These are phyloP conservation scores for Ophiostoma piceae DNA, from an alignment of 2,329 filamentous ascomycete species.

Conservation along the genomic window DNA sequence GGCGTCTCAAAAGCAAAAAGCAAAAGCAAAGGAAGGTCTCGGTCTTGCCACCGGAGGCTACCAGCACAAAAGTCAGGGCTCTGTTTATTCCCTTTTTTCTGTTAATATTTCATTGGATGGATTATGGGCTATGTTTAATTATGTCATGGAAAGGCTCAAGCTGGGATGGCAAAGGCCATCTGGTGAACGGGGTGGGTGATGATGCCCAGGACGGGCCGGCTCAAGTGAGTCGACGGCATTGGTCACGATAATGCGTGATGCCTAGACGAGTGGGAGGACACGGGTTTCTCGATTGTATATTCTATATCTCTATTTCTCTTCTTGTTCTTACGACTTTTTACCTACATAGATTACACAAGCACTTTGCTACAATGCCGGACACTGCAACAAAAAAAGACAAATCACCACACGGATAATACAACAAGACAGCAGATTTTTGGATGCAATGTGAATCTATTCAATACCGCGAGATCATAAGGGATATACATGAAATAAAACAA, in stretches of 20 bases:
- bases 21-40: background rate
- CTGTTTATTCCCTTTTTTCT: background rate
- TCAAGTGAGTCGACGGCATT: background rate
- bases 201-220: background rate
- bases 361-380: background rate
- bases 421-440: background rate
- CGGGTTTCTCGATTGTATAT: background rate
- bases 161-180: background rate
- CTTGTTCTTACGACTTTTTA: background rate
- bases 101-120: background rate
- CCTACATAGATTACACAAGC: slow-evolving; percentile 4
- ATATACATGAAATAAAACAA: background rate
- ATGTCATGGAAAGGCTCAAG: background rate
- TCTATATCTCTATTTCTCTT: background rate
- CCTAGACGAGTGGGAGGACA: background rate
- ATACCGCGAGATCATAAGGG: background rate
- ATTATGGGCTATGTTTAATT: background rate
- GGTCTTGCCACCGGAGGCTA: background rate
- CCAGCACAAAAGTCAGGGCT: background rate
- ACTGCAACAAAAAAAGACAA: slow-evolving; percentile 10
- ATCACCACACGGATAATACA: slow-evolving; percentile 11
- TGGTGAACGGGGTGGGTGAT: background rate
- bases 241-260: background rate
- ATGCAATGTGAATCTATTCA: background rate
- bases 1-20: slow-evolving; percentile 9